A percentile compares a stretch with the other conserved stretches of the same genome.
These are phyloP conservation scores for Septoria linicola DNA, from an alignment of 2,329 filamentous ascomycete genomes.

Conservation along the genomic window DNA sequence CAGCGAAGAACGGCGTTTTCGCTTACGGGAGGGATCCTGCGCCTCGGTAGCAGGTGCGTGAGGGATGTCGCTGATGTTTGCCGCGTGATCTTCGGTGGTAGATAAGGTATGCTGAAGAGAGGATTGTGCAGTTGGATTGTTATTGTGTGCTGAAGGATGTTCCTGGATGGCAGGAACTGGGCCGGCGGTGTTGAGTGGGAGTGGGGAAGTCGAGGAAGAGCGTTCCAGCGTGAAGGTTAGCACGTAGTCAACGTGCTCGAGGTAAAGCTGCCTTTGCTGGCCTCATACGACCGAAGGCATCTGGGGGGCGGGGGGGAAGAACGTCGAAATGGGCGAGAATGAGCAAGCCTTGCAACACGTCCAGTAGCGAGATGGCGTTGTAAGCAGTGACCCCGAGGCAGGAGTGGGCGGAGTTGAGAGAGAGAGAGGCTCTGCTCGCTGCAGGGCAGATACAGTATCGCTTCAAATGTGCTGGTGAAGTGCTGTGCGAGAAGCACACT, in stretches of 20 bases:
- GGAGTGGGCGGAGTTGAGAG: too few species aligned
- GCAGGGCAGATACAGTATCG: too few species aligned
- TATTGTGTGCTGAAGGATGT: constrained; percentile 33
- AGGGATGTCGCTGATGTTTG: constrained; percentile 13
- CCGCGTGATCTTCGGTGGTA: constrained; percentile 20
- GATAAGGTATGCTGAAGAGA: constrained; percentile 21
- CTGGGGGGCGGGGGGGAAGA: not conserved
- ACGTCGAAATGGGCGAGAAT: constrained; percentile 1
- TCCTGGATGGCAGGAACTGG: constrained; percentile 30
- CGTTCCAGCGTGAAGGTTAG: constrained; percentile 35
- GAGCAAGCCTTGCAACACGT: too few species aligned
- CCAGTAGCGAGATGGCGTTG: not conserved
- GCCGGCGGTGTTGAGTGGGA: constrained; percentile 36
- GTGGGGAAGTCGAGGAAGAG: constrained; percentile 24
- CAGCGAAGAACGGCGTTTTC: constrained; percentile 32
- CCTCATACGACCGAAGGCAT: constrained; percentile 27
- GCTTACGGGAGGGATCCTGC: constrained; percentile 33
- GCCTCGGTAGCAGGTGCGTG: constrained; percentile 27
- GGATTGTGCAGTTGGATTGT: constrained; percentile 36
- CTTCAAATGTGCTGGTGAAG: too few species aligned
- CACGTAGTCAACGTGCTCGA: constrained; percentile 22
- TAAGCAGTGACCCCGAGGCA: too few species aligned
- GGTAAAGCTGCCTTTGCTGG: constrained; percentile 21
- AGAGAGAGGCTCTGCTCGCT: too few species aligned
- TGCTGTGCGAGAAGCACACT: too few species aligned